Conservation (phyloP, 2,329 filamentous ascomycete genomes). For the Chrysoporthe puriensis region DNA sequence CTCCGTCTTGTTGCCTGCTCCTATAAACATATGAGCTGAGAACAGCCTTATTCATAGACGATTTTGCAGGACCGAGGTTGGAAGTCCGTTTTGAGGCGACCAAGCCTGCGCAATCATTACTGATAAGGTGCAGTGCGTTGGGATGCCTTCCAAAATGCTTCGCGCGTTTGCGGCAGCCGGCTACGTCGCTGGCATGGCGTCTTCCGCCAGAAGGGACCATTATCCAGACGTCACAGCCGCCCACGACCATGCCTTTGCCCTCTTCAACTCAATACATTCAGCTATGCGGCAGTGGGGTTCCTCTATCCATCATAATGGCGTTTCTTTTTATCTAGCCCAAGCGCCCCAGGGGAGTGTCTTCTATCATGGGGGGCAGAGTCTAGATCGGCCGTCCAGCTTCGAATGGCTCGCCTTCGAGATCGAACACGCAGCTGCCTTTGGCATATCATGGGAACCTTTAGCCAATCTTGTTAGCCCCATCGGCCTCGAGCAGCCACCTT, state of each 20-base stretch:
- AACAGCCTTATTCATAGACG: not conserved
- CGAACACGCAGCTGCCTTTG: slow-evolving; percentile 63
- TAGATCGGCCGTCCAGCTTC: slow-evolving; percentile 50
- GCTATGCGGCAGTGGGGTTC: slow-evolving; percentile 56
- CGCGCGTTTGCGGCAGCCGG: not conserved
- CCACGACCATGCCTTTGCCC: slow-evolving; percentile 18
- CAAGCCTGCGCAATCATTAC: not conserved
- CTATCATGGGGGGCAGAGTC: slow-evolving; percentile 56
- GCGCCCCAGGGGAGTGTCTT: slow-evolving; percentile 58
- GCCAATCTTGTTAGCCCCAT: no score
- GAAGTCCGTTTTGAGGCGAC: not conserved
- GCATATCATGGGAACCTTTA: slow-evolving; percentile 33
- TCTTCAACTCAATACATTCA: slow-evolving; percentile 28
- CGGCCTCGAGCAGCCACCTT: not conserved
- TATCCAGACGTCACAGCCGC: slow-evolving; percentile 9
- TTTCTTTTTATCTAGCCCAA: slow-evolving; percentile 61
- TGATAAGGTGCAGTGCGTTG: not conserved
- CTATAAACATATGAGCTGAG: not conserved
- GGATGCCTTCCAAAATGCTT: not conserved
- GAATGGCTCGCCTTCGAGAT: slow-evolving; percentile 68
- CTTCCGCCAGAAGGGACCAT: not conserved
- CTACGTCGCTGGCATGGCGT: not conserved
- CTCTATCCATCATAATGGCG: slow-evolving; percentile 65
- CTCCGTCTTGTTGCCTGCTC: not conserved
- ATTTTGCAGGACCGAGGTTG: not conserved